A percentile compares a stretch with the other conserved stretches of the same genome.
These are phyloP conservation scores for Arthroderma sp. DNA, from an alignment of 2,329 filamentous ascomycete species.

Conservation along the genomic window DNA sequence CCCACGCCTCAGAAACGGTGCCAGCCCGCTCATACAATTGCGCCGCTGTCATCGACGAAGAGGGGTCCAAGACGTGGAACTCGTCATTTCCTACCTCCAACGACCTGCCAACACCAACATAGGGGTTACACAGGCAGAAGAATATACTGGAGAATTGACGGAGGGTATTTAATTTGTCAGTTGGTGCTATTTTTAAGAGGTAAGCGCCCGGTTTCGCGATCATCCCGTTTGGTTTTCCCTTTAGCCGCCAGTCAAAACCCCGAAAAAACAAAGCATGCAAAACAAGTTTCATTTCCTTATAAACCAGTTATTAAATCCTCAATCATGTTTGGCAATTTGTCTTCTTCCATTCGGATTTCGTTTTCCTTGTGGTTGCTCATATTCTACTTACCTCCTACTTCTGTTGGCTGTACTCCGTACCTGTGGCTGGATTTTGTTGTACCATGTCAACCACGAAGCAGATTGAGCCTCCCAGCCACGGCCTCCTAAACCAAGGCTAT, in stretches of 20 bases:
- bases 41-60: background rate
- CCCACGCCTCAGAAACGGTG: background rate
- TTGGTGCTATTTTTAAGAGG: constrained; percentile 4
- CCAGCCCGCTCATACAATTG: background rate
- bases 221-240: background rate
- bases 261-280: constrained; percentile 1
- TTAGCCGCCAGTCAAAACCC: constrained; percentile 1
- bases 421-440: background rate
- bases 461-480: background rate
- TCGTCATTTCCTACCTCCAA: background rate
- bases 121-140: background rate
- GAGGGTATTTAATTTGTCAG: background rate
- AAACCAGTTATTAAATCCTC: background rate
- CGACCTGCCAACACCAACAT: background rate
- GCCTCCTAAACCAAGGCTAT: background rate
- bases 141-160: background rate
- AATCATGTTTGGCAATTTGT: background rate
- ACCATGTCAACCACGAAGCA: background rate
- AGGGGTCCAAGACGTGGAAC: background rate
- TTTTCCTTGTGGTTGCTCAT: background rate
- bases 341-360: background rate
- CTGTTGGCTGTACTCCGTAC: background rate
- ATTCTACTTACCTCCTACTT: background rate
- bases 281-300: background rate
- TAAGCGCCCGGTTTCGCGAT: constrained; percentile 1